phyloP scores from a whole-genome alignment of 768 basidiomycete genomes.

The Leccinum ochraceum region DNA sequence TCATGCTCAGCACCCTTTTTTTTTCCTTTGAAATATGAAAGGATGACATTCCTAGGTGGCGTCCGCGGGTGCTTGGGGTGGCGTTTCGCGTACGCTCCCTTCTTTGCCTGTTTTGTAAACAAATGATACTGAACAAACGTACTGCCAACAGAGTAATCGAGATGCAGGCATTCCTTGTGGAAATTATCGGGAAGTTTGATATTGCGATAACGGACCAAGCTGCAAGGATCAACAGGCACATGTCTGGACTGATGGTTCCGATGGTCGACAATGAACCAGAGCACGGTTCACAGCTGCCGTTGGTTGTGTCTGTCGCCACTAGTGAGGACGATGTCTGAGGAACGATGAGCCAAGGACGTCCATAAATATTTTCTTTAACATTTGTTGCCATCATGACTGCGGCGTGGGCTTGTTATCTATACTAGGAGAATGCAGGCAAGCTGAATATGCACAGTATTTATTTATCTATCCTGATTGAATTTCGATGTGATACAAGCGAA shows the following conservation, averaged over 20 bases:
- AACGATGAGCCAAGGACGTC: background rate
- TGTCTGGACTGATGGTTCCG: conserved; percentile 32
- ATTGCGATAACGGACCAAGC: conserved; percentile 31
- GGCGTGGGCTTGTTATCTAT: background rate
- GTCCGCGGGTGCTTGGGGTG: conserved; percentile 27
- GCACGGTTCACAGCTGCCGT: conserved; percentile 30
- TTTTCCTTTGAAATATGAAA: background rate
- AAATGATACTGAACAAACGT: background rate
- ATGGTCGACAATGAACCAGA: conserved; percentile 32
- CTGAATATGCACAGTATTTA: background rate
- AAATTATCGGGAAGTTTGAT: conserved; percentile 54
- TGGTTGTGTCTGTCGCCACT: conserved; percentile 4
- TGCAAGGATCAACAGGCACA: conserved; percentile 26
- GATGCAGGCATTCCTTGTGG: conserved; percentile 28
- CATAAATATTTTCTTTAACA: background rate
- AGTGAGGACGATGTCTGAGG: background rate
- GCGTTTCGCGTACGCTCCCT: background rate
- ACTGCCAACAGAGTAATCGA: background rate
- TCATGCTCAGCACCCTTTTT: too few relatives aligned
- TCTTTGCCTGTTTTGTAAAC: background rate
- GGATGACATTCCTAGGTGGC: conserved; percentile 23
- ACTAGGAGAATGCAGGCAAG: background rate
- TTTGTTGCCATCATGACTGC: background rate
- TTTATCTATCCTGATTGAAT: background rate
- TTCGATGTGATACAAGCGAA: background rate